These are phyloP conservation scores for Lactuca sativa DNA, from an alignment of 129 eudicot species.

Conservation along the genomic window DNA sequence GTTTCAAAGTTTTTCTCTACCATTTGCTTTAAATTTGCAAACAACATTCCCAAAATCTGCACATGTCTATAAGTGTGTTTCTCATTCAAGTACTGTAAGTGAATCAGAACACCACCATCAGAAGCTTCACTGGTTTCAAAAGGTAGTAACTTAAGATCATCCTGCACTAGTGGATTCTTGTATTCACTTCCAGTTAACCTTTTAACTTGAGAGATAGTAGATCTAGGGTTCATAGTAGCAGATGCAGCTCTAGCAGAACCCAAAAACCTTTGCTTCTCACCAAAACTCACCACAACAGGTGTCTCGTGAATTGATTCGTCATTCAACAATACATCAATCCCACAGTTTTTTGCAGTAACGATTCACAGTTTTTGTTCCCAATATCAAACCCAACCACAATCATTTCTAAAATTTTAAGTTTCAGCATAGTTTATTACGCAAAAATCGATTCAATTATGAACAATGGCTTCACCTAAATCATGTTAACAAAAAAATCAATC, in stretches of 20 bases:
- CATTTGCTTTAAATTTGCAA: slow-evolving; percentile 76
- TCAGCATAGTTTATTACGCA: slow-evolving; percentile 5
- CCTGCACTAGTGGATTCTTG: slow-evolving; percentile 53
- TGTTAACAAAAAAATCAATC: slow-evolving; percentile 8
- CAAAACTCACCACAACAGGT: slow-evolving; percentile 87
- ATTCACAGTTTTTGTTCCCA: slow-evolving; percentile 88
- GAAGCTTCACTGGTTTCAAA: slow-evolving; percentile 67
- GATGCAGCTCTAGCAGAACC: slow-evolving; percentile 95
- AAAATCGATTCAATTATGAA: slow-evolving; percentile 7
- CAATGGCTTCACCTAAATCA: slow-evolving; percentile 13
- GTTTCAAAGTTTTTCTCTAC: slow-evolving; percentile 72
- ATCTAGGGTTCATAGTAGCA: slow-evolving; percentile 87
- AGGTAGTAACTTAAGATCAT: slow-evolving; percentile 66
- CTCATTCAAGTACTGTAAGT: slow-evolving; percentile 57
- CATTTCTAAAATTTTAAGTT: slow-evolving; percentile 41
- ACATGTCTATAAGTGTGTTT: slow-evolving; percentile 62
- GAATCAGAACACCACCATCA: slow-evolving; percentile 86
- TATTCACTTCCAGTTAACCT: slow-evolving; percentile 66
- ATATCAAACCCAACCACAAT: slow-evolving; percentile 92
- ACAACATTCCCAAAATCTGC: slow-evolving; percentile 86
- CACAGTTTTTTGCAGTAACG: slow-evolving; percentile 68
- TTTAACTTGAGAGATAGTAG: slow-evolving; percentile 86
- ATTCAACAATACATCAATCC: slow-evolving; percentile 82
- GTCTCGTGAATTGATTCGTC: slow-evolving; percentile 93
- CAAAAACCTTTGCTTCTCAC: slow-evolving; percentile 89